Evolutionary conservation across 2,329 filamentous ascomycete genomes (phyloP).

Genomic region (Neonectria hederae): DNA sequence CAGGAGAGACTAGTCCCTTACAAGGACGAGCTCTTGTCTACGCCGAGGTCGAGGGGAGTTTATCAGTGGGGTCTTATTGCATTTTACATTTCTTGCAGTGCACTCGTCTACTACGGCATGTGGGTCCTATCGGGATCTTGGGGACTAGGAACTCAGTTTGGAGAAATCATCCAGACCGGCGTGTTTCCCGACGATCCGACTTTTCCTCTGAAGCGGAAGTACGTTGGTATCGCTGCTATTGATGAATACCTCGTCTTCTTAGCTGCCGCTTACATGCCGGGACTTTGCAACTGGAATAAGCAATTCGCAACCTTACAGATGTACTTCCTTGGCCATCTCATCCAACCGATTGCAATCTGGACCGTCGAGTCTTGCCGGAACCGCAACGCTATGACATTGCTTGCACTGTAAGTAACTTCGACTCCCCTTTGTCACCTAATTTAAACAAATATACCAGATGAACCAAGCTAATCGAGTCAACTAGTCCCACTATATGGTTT

Average conservation of each 20-base stretch:
- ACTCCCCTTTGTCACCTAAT: too few relatives aligned
- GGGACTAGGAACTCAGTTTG: neutral
- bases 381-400: neutral
- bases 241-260: neutral
- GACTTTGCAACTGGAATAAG: neutral
- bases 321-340: conserved; percentile 2
- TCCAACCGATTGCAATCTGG: neutral
- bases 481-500: conserved; percentile 1
- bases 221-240: neutral
- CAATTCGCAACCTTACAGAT: neutral
- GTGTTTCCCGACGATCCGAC: neutral
- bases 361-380: neutral
- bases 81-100: conserved; percentile 2
- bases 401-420: conserved; percentile 4
- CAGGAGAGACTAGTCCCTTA: conserved; percentile 1
- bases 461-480: too few relatives aligned
- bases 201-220: neutral
- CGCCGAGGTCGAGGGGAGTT: neutral
- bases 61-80: neutral
- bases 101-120: neutral
- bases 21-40: neutral
- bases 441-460: too few relatives aligned
- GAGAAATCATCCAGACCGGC: neutral
- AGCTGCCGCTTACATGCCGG: neutral
- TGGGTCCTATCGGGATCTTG: neutral